phyloP scores from a whole-genome alignment of 805 yeast species.

The Zygoascus tannicola region DNA sequence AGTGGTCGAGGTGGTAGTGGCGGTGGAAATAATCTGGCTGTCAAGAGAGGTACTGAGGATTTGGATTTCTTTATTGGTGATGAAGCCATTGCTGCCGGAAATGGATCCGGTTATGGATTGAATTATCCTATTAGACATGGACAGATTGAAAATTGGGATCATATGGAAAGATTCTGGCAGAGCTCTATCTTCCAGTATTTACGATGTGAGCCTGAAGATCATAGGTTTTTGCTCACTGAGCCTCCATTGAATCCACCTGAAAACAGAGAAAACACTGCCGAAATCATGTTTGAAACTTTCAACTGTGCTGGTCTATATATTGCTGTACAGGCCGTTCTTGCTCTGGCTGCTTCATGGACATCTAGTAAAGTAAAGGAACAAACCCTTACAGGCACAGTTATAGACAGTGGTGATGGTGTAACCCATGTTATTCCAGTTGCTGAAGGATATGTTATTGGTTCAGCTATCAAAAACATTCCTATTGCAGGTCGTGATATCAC shows the following conservation, averaged over 20 bases:
- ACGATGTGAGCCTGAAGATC: slow-evolving; percentile 98
- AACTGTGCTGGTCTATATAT: slow-evolving; percentile 97
- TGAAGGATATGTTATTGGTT: slow-evolving; percentile 97
- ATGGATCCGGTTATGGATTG: slow-evolving; percentile 77
- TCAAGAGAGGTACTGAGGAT: slow-evolving; percentile 87
- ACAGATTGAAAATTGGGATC: slow-evolving; percentile 98
- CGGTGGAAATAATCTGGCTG: slow-evolving; percentile 39
- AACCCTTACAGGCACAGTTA: slow-evolving; percentile 95
- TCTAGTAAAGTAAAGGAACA: slow-evolving; percentile 90
- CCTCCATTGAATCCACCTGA: slow-evolving; percentile 99
- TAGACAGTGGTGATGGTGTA: slow-evolving; percentile 98
- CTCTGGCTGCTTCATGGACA: slow-evolving; percentile 98
- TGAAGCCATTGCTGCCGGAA: slow-evolving; percentile 87
- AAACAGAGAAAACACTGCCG: slow-evolving; percentile 97
- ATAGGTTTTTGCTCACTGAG: slow-evolving; percentile 87
- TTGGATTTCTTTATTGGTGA: slow-evolving; percentile 92
- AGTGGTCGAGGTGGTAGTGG: slow-evolving; percentile 14
- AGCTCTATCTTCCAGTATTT: slow-evolving; percentile 91
- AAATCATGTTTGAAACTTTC: slow-evolving; percentile 96
- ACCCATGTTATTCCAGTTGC: slow-evolving; percentile 97
- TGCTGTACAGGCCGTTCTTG: slow-evolving; percentile 98
- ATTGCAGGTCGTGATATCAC: slow-evolving; percentile 99
- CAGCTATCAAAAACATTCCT: slow-evolving; percentile 94
- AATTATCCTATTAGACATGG: slow-evolving; percentile 95
- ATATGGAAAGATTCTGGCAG: slow-evolving; percentile 99